Evolutionary conservation across 164 flowering plant species (phyloP).

Genomic region (Aristolochia californica): DNA sequence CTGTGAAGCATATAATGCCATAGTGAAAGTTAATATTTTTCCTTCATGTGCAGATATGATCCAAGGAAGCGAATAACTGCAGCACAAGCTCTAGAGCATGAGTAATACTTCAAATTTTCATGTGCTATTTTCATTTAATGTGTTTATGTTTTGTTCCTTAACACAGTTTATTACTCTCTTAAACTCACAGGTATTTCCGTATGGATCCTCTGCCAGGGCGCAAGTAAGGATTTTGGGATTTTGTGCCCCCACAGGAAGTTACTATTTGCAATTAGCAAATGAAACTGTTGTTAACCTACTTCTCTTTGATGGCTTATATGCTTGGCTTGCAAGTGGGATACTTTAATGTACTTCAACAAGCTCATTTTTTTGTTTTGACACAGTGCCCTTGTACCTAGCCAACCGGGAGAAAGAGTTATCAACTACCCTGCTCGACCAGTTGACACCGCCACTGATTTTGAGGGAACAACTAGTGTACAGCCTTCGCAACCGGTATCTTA

Average conservation of each 20-base stretch:
- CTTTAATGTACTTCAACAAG: neutral
- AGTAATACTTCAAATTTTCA: conserved; percentile 27
- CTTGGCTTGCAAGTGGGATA: conserved; percentile 11
- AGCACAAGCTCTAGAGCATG: conserved; percentile 96
- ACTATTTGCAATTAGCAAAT: neutral
- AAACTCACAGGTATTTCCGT: conserved; percentile 58
- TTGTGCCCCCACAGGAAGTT: neutral
- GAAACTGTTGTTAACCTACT: neutral
- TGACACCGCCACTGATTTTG: conserved; percentile 82
- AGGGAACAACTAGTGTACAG: conserved; percentile 83
- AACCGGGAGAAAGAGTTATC: conserved; percentile 68
- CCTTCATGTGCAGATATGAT: conserved; percentile 61
- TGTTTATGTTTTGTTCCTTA: neutral
- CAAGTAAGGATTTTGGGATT: conserved; percentile 42
- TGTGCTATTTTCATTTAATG: neutral
- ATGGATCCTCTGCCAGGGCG: conserved; percentile 86
- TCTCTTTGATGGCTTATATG: neutral
- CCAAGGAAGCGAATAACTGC: conserved; percentile 93
- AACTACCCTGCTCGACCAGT: conserved; percentile 92
- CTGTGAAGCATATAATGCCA: too few species aligned
- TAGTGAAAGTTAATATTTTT: too few species aligned
- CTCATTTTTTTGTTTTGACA: conserved; percentile 10
- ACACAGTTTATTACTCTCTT: neutral
- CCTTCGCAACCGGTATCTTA: conserved; percentile 65
- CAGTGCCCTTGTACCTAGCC: conserved; percentile 76